These are phyloP conservation scores for Gentiana dahurica DNA, from an alignment of 257 asterid species.

Conservation along the genomic window DNA sequence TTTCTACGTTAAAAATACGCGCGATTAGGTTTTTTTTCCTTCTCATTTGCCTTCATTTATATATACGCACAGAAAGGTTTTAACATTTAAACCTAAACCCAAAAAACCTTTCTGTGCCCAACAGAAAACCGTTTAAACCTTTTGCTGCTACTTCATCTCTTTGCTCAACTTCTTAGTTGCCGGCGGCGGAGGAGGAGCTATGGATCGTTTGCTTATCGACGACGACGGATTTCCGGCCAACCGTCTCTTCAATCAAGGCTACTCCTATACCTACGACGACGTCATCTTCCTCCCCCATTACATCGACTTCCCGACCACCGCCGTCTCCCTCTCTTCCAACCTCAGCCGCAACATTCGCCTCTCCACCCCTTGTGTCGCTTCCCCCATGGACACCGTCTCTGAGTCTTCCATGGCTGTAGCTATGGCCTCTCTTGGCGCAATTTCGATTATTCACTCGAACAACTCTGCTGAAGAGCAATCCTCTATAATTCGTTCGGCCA, in stretches of 20 bases:
- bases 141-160: no score
- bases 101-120: no score
- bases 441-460: slow-evolving; percentile 68
- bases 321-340: slow-evolving; percentile 63
- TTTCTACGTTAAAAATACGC: no score
- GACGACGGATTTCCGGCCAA: slow-evolving; percentile 72
- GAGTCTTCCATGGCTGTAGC: slow-evolving; percentile 85
- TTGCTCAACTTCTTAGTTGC: background rate
- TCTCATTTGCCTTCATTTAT: no score
- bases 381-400: slow-evolving; percentile 94
- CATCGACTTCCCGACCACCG: slow-evolving; percentile 80
- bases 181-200: background rate
- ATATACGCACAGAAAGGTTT: no score
- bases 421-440: slow-evolving; percentile 81
- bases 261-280: slow-evolving; percentile 90
- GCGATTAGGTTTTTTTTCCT: no score
- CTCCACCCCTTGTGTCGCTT: slow-evolving; percentile 78
- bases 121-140: no score
- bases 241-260: slow-evolving; percentile 64
- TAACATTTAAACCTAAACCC: no score
- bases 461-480: slow-evolving; percentile 45
- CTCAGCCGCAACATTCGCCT: slow-evolving; percentile 52
- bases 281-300: slow-evolving; percentile 86
- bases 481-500: slow-evolving; percentile 47
- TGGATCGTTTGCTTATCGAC: background rate